Conservation (phyloP, 2,329 filamentous ascomycete genomes). For the Colletotrichum sp. region DNA sequence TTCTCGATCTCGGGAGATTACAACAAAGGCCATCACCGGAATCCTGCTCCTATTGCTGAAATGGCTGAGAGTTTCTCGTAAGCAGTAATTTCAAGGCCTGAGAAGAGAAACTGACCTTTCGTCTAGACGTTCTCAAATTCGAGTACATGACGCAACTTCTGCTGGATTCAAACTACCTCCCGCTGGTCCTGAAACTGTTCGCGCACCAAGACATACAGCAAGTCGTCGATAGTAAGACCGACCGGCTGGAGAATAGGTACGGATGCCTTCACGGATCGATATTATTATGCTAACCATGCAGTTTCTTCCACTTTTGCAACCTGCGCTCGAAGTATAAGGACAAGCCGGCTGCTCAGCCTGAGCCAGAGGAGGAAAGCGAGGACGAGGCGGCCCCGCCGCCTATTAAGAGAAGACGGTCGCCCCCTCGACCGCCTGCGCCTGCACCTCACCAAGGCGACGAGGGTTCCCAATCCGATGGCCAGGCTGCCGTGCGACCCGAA, state of each 20-base stretch:
- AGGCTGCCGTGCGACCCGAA: slow-evolving; percentile 52
- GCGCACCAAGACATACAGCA: slow-evolving; percentile 94
- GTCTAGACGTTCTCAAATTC: slow-evolving; percentile 85
- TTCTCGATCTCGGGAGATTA: slow-evolving; percentile 83
- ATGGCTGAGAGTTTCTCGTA: slow-evolving; percentile 95
- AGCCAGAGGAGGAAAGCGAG: slow-evolving; percentile 51
- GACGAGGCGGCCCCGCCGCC: slow-evolving; percentile 87
- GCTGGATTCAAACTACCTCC: slow-evolving; percentile 93
- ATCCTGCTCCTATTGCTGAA: slow-evolving; percentile 88
- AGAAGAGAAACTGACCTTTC: background rate
- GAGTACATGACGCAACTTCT: slow-evolving; percentile 94
- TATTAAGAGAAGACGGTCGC: slow-evolving; percentile 66
- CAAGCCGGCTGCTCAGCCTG: slow-evolving; percentile 26
- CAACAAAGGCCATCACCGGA: slow-evolving; percentile 89
- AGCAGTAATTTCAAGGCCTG: slow-evolving; percentile 39
- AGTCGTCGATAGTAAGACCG: slow-evolving; percentile 83
- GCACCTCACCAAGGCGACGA: slow-evolving; percentile 25
- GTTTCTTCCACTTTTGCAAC: slow-evolving; percentile 93
- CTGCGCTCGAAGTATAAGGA: slow-evolving; percentile 60
- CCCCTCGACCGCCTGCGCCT: slow-evolving; percentile 38
- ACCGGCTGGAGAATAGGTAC: slow-evolving; percentile 82
- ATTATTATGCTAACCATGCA: slow-evolving; percentile 35
- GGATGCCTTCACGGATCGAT: slow-evolving; percentile 28
- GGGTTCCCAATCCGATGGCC: slow-evolving; percentile 36
- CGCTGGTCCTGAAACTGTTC: slow-evolving; percentile 89